Evolutionary conservation across 371 early-diverging fungal species (phyloP).

Genomic region (Mucor racemosus): DNA sequence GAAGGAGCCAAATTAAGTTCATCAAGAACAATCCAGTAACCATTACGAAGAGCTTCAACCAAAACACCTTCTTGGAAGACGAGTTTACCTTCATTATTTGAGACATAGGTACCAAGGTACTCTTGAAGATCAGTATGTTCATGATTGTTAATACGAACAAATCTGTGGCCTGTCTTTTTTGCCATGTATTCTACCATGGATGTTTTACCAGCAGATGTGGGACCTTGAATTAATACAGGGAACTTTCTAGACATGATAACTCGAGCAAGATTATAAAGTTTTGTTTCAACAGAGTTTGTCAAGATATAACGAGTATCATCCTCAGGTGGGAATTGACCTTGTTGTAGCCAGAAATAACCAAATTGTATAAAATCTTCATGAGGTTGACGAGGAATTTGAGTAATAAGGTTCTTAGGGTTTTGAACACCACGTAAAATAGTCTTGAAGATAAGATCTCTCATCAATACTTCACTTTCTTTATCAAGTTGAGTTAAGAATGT

Average conservation of each 20-base stretch:
- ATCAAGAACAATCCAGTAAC: constrained; percentile 99
- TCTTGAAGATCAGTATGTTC: constrained; percentile 99
- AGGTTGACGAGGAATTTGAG: constrained; percentile 69
- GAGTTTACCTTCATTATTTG: constrained; percentile 79
- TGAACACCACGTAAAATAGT: constrained; percentile 69
- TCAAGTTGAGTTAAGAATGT: constrained; percentile 93
- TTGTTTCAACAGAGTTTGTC: constrained; percentile 85
- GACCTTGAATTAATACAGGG: constrained; percentile 99
- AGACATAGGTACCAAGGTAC: constrained; percentile 95
- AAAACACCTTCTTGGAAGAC: constrained; percentile 98
- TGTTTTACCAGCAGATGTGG: constrained; percentile 99
- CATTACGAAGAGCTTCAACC: constrained; percentile 95
- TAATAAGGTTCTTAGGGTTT: constrained; percentile 65
- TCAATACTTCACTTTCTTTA: constrained; percentile 66
- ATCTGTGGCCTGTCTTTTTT: constrained; percentile 88
- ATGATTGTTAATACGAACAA: constrained; percentile 99
- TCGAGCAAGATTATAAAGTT: constrained; percentile 88
- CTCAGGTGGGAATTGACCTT: constrained; percentile 62
- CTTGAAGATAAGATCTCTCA: constrained; percentile 67
- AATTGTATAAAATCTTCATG: constrained; percentile 74
- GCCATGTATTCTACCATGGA: constrained; percentile 98
- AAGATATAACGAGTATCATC: constrained; percentile 79
- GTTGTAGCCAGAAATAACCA: constrained; percentile 87
- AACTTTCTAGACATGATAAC: constrained; percentile 91
- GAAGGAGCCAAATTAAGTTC: constrained; percentile 99